Base-by-base conservation (phyloP, 83 land plant genomes). In the Picea abies region DNA sequence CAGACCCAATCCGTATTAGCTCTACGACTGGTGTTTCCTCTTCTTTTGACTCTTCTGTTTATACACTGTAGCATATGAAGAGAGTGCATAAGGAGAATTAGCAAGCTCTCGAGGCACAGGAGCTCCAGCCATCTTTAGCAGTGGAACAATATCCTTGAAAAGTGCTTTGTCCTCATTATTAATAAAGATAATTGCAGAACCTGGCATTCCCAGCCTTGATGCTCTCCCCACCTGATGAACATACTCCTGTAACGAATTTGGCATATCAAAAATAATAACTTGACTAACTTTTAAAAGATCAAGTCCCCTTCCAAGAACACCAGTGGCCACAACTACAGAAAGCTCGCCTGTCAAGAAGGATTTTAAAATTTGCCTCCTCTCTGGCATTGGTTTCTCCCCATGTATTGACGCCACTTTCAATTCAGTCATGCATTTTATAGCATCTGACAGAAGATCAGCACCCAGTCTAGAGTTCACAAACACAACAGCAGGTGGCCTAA, bases 211-310 rank as follows among this genome's bases (percentile, higher is more conserved):
- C 77, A 94, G 63, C 85, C 96, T 92, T 0, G 99, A 96, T 4
- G 98, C 99, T 81, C 99, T 89, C 14, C 99, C 99, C 63, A 96
- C 84, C 87, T 90, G 94, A 85, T 96, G 99, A 20, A 93, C 84
- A 83, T 95, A 96, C 85, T 96, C 99, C 76, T 91, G 87, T 29
- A 95, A 80, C 11, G 97, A 93, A 82, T 86, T 88, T 6, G 99
- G 99, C 92, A 96, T 84, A 87, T 96, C 99, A 88, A 93, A 96
- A 12, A 96, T 85, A 49, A 96, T 90, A 12, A 96, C 99, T 80
- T 96, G 99, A n/a, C 88, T 87, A 29, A 92, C 94, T 67, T 82
- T 72, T 47, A 95, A 64, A 19, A 96, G 87, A 83, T 96, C 94
- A 11, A 96, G 67, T 5, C 99, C 99, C 17, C 99, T 87, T 26